A percentile compares a stretch with the other conserved stretches of the same genome.
Conservation (phyloP, 352 stramenopile species). For the Hyaloperonospora arabidopsidis region DNA sequence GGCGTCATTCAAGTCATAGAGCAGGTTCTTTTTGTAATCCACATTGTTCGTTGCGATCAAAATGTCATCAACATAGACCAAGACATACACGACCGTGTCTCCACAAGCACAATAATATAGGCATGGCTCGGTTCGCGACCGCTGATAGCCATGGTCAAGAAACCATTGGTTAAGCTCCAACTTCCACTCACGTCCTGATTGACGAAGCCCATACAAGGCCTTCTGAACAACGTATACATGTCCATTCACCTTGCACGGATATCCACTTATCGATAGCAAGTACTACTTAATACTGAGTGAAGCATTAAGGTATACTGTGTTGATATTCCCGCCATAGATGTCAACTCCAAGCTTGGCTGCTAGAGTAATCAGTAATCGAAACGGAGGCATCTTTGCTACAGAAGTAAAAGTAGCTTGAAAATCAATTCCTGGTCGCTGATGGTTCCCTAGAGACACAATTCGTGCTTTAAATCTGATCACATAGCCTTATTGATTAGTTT, state of each 20-base stretch:
- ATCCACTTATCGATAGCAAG: background rate
- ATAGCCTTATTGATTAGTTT: conserved; percentile 1
- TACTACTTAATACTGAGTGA: background rate
- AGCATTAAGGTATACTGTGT: background rate
- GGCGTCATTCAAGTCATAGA: background rate
- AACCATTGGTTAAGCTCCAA: background rate
- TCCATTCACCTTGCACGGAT: conserved; percentile 1
- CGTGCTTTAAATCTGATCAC: conserved; percentile 1
- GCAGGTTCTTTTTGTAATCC: background rate
- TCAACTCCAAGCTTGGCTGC: background rate
- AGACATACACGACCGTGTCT: background rate
- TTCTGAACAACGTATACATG: background rate
- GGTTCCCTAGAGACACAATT: background rate
- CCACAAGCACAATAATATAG: background rate
- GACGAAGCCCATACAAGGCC: background rate
- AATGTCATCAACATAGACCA: background rate
- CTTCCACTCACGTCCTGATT: background rate
- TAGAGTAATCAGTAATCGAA: background rate
- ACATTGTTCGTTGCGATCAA: background rate
- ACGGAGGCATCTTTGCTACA: background rate
- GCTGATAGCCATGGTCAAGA: background rate
- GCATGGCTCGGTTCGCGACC: background rate
- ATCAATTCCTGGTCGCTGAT: background rate
- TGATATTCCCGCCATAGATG: background rate
- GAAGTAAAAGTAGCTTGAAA: background rate